Conservation (phyloP, 192 early-diverging fungal species). For the Chytriomyces confervae region DNA sequence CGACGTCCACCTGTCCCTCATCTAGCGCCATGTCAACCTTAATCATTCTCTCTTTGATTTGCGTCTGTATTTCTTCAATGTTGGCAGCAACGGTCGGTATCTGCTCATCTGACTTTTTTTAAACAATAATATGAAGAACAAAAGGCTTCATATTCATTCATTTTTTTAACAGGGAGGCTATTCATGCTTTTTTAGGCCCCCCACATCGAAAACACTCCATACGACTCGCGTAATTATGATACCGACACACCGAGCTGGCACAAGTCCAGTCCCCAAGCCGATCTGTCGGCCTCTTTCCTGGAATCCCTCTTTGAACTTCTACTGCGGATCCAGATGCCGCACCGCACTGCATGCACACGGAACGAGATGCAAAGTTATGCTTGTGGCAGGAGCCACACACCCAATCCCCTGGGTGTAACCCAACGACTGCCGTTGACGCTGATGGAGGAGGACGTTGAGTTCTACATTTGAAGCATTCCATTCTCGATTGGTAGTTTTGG, state of each 20-base stretch:
- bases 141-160: too few relatives aligned
- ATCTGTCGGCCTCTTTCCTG: conserved; percentile 35
- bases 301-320: not conserved
- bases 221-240: conserved; percentile 80
- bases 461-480: conserved; percentile 68
- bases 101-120: too few relatives aligned
- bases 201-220: conserved; percentile 70
- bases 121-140: too few relatives aligned
- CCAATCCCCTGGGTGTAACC: conserved; percentile 68
- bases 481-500: conserved; percentile 80
- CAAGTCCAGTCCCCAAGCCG: conserved; percentile 80
- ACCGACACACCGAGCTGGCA: conserved; percentile 64
- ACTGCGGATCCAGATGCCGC: conserved; percentile 6
- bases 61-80: too few relatives aligned
- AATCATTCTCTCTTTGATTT: too few relatives aligned
- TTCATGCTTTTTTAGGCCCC: conserved; percentile 34
- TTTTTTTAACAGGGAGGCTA: too few relatives aligned
- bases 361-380: conserved; percentile 60
- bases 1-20: too few relatives aligned
- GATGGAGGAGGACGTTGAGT: conserved; percentile 41
- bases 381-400: conserved; percentile 72
- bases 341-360: conserved; percentile 50
- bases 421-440: conserved; percentile 28
- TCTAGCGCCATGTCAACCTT: too few relatives aligned
- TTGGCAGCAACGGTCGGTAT: too few relatives aligned